Percentiles rank a stretch among this genome's conserved stretches.
Conservation (phyloP, 139 green algal genomes). For the Micractinium conductrix region DNA sequence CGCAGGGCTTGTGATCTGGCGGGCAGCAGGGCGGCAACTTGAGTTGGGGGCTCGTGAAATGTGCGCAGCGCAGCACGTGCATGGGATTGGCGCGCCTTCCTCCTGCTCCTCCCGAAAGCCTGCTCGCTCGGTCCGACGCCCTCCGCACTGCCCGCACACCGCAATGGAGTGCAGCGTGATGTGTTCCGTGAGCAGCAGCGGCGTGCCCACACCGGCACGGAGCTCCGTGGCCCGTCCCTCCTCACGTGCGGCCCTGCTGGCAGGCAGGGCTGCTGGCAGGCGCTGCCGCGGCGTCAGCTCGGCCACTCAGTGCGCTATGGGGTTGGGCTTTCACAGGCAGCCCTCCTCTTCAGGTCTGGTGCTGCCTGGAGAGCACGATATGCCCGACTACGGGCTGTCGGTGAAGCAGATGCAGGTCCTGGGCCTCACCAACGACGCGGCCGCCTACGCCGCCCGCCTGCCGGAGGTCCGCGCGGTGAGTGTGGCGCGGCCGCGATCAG, state of each 20-base stretch:
- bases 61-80: too few relatives aligned
- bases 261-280: background rate
- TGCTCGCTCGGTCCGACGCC: too few relatives aligned
- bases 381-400: slow-evolving; percentile 57
- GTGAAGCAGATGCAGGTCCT: slow-evolving; percentile 62
- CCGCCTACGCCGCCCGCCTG: background rate
- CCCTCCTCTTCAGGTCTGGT: background rate
- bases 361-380: background rate
- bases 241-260: background rate
- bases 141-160: too few relatives aligned
- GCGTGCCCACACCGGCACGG: background rate
- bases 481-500: slow-evolving; percentile 11
- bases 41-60: too few relatives aligned
- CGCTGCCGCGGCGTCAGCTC: too few relatives aligned
- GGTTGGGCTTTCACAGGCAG: slow-evolving; percentile 31
- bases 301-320: too few relatives aligned
- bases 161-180: too few relatives aligned
- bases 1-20: too few relatives aligned
- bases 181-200: slow-evolving; percentile 1
- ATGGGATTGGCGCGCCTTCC: too few relatives aligned
- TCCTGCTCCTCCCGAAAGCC: too few relatives aligned
- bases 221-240: background rate
- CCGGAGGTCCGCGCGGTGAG: slow-evolving; percentile 45
- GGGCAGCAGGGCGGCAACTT: too few relatives aligned
- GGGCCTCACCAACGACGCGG: slow-evolving; percentile 49